A percentile compares a stretch with the other conserved stretches of the same genome.
Conservation (phyloP, 805 yeast genomes). For the Candida methanosorbosa region DNA sequence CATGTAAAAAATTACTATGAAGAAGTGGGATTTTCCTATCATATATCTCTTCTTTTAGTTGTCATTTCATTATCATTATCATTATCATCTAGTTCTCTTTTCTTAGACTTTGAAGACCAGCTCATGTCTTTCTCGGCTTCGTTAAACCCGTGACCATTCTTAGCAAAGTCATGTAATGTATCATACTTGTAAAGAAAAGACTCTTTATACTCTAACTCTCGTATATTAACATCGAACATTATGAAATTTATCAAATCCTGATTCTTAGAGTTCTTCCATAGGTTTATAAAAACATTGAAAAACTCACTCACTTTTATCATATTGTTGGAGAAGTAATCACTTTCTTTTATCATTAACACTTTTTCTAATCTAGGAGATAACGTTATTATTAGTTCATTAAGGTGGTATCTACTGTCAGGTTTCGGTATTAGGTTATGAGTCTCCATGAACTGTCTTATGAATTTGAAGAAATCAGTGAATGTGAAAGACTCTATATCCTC, state of each 20-base stretch:
- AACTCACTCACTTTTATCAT: conserved; percentile 12
- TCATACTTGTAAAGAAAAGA: conserved; percentile 7
- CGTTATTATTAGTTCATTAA: conserved; percentile 14
- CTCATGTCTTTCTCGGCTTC: conserved; percentile 4
- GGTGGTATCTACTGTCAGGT: too few relatives aligned
- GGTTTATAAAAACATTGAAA: conserved; percentile 8
- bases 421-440: too few relatives aligned
- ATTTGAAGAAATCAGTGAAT: too few relatives aligned
- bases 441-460: too few relatives aligned
- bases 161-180: conserved; percentile 2
- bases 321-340: neutral
- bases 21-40: too few relatives aligned
- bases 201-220: too few relatives aligned
- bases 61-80: conserved; percentile 3
- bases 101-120: conserved; percentile 1
- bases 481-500: too few relatives aligned
- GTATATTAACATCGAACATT: conserved; percentile 11
- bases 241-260: conserved; percentile 15
- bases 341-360: neutral
- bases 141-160: conserved; percentile 12
- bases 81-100: neutral
- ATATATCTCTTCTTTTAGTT: too few relatives aligned
- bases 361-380: neutral
- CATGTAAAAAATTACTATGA: too few relatives aligned
- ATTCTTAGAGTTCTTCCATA: conserved; percentile 15